A percentile compares a stretch with the other conserved stretches of the same genome.
Conservation (phyloP, 345 rosid genomes). For the Pistacia integerrima region DNA sequence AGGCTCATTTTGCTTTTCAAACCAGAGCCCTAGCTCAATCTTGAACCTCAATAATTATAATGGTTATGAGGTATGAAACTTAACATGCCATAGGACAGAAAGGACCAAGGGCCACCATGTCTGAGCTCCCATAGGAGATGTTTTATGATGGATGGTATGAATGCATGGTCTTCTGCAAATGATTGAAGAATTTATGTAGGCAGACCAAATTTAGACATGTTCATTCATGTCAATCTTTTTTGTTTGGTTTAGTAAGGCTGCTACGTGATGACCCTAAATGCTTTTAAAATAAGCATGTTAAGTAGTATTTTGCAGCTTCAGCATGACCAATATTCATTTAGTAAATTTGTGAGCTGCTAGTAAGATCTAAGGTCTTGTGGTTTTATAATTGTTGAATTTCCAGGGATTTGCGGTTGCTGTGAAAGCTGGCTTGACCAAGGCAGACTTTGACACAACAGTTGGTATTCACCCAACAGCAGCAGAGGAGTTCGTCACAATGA, state of each 20-base stretch:
- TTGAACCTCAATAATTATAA: not conserved
- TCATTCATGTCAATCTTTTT: not conserved
- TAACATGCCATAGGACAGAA: not conserved
- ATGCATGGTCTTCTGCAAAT: not conserved
- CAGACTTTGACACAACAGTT: constrained; percentile 82
- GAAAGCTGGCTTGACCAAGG: constrained; percentile 91
- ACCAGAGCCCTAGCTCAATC: not conserved
- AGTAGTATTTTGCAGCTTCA: not conserved
- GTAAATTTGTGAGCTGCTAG: not conserved
- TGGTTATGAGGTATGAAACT: not conserved
- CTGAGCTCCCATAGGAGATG: not conserved
- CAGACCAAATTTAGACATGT: not conserved
- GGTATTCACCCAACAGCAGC: constrained; percentile 95
- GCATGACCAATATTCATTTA: not conserved
- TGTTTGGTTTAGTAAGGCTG: not conserved
- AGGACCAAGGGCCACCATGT: not conserved
- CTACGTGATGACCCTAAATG: not conserved
- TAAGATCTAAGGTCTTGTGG: not conserved
- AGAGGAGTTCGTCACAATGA: constrained; percentile 92
- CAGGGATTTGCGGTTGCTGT: constrained; percentile 96
- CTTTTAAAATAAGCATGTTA: not conserved
- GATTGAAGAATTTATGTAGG: not conserved
- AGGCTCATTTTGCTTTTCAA: not conserved
- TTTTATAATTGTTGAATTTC: constrained; percentile 14
- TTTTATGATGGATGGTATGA: constrained; percentile 1